Evolutionary conservation across 2,329 filamentous ascomycete species (phyloP).

Genomic region (Arthroderma uncinatum): DNA sequence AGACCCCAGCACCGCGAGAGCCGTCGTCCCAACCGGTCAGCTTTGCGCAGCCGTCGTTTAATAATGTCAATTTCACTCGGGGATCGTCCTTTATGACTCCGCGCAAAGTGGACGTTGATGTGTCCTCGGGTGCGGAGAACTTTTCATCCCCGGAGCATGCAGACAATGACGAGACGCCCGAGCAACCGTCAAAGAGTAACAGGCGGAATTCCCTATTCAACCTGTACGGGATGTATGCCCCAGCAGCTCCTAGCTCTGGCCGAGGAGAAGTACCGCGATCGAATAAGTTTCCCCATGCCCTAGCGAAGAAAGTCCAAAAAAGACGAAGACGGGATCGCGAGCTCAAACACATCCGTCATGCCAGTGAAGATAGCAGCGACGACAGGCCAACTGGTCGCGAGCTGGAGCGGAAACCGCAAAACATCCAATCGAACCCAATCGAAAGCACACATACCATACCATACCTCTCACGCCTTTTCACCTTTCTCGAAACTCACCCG

Average conservation of each 20-base stretch:
- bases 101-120: constrained; percentile 37
- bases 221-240: constrained; percentile 35
- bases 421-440: background rate
- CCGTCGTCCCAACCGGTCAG: constrained; percentile 41
- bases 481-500: constrained; percentile 53
- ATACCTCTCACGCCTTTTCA: constrained; percentile 43
- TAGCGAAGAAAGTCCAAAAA: constrained; percentile 39
- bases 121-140: constrained; percentile 39
- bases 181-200: constrained; percentile 25
- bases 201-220: constrained; percentile 33
- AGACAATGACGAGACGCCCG: constrained; percentile 41
- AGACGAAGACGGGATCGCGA: constrained; percentile 39
- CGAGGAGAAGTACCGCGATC: constrained; percentile 52
- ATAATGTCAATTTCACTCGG: constrained; percentile 24
- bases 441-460: constrained; percentile 16
- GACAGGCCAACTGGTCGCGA: constrained; percentile 27
- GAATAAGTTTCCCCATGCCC: constrained; percentile 37
- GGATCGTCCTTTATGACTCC: constrained; percentile 40
- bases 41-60: constrained; percentile 33
- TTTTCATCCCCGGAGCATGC: constrained; percentile 36
- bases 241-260: constrained; percentile 40
- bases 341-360: constrained; percentile 30
- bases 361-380: constrained; percentile 37
- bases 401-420: constrained; percentile 13
- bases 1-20: constrained; percentile 37